These are phyloP conservation scores for Cladophialophora bantiana DNA, from an alignment of 2,329 filamentous ascomycete species.

Conservation along the genomic window DNA sequence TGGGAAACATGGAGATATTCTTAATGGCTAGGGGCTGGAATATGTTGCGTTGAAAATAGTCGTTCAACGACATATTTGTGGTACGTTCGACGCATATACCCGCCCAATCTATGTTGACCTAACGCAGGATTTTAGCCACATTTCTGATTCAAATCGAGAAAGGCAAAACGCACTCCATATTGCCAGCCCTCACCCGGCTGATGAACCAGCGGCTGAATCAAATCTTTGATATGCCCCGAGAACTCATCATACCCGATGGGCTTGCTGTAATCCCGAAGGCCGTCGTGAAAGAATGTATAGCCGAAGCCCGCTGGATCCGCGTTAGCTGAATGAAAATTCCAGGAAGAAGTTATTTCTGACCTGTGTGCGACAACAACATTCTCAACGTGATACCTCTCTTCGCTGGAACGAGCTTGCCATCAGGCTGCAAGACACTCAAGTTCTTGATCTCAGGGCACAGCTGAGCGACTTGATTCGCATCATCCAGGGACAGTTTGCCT, in stretches of 20 bases:
- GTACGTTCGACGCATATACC: conserved; percentile 58
- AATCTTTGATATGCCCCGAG: conserved; percentile 60
- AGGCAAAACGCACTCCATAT: conserved; percentile 60
- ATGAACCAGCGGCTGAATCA: conserved; percentile 62
- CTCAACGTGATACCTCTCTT: conserved; percentile 56
- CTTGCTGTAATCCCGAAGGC: conserved; percentile 47
- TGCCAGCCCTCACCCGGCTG: conserved; percentile 70
- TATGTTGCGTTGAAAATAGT: conserved; percentile 59
- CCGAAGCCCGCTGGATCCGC: conserved; percentile 46
- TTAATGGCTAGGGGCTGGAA: conserved; percentile 56
- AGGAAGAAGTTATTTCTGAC: conserved; percentile 46
- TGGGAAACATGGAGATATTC: conserved; percentile 65
- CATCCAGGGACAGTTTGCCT: conserved; percentile 58
- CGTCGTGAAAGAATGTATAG: conserved; percentile 56
- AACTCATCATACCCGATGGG: conserved; percentile 66
- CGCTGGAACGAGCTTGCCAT: conserved; percentile 45
- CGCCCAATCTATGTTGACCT: conserved; percentile 64
- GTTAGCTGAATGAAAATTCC: conserved; percentile 18
- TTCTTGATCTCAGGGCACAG: conserved; percentile 53
- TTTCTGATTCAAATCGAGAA: conserved; percentile 40
- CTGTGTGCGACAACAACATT: conserved; percentile 60
- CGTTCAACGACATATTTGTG: conserved; percentile 53
- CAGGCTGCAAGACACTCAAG: conserved; percentile 53
- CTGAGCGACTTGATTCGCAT: conserved; percentile 54
- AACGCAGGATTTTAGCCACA: conserved; percentile 13